These are phyloP conservation scores for Backusella tarrabulga DNA, from an alignment of 192 early-diverging fungal species.

Conservation along the genomic window DNA sequence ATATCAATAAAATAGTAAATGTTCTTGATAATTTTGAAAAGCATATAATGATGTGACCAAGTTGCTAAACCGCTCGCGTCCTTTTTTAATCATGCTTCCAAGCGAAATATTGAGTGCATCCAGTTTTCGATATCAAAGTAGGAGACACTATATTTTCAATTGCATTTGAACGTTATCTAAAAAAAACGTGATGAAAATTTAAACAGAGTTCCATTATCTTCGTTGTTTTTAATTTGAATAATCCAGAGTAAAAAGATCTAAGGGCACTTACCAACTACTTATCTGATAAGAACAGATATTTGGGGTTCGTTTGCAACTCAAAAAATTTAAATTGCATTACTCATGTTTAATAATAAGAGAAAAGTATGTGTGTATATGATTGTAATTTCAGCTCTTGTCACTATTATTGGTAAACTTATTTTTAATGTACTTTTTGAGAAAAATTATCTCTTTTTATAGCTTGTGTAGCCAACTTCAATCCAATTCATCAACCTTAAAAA, in stretches of 20 bases:
- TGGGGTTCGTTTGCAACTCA: too few relatives aligned
- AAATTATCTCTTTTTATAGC: too few relatives aligned
- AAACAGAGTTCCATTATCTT: background rate
- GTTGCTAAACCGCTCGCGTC: background rate
- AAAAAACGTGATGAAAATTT: background rate
- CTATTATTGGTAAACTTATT: too few relatives aligned
- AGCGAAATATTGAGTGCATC: background rate
- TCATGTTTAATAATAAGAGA: too few relatives aligned
- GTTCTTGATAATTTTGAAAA: conserved; percentile 8
- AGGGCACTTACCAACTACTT: too few relatives aligned
- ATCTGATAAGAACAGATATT: too few relatives aligned
- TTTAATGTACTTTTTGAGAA: too few relatives aligned
- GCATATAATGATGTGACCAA: background rate
- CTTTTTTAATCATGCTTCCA: background rate
- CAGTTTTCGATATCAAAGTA: background rate
- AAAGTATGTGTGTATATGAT: too few relatives aligned
- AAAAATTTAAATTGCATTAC: too few relatives aligned
- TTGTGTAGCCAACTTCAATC: too few relatives aligned
- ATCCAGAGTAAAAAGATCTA: background rate
- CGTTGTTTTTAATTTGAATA: background rate
- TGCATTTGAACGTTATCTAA: conserved; percentile 8
- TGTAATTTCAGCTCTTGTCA: too few relatives aligned
- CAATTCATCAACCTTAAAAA: too few relatives aligned
- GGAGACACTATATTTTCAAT: conserved; percentile 19
- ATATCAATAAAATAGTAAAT: background rate